Base-by-base conservation (phyloP, 345 rosid genomes). In the Pseudoturritis turrita region DNA sequence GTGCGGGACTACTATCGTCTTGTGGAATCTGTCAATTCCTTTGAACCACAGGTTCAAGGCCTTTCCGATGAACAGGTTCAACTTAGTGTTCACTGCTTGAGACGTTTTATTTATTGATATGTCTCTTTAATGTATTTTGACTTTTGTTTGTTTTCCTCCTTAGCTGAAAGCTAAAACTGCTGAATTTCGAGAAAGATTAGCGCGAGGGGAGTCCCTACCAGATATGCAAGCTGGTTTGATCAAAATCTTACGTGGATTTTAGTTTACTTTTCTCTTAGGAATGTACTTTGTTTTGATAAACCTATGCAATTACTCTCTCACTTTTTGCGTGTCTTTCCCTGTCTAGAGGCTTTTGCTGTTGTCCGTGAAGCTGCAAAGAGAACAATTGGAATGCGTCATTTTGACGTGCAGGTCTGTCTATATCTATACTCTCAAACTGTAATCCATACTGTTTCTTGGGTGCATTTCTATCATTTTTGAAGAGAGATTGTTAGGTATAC, bases 351-450 rank as follows among this genome's bases (percentile, higher is more conserved):
- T 7, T 90, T 89, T 85, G 88, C 96, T 4, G 96, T 90, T 72
- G 98, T 90, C 71, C 98, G 98, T 43, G 97, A 90, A 83, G 97
- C 98, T 75, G 97, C 97, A 47, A 89, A 72, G 72, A 87, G 98
- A 86, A 93, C 89, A 68, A 96, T 93, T 82, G 97, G 96, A 41
- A 93, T 93, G 98, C 97, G 98, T 73, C 98, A 93, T 83, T 93
- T 93, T 85, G 97, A 93, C 49, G 98, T 93, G 80, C 98, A 90
- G 98, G 98, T 90, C 73, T 59, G 59, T 35, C 46, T 35, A 45
- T 63, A 39, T 51, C 10, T 54, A 2, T 43, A 21, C 35, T 47
- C 55, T 18, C 51, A 15, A 53, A n/a, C 36, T 63, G 15, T 60
- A 60, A n/a, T 54, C 3, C 44, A 46, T 54, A 29, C 52, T 44